These are phyloP conservation scores for Schoenoplectus triqueter DNA, from an alignment of 202 grass and related monocot species.

Conservation along the genomic window DNA sequence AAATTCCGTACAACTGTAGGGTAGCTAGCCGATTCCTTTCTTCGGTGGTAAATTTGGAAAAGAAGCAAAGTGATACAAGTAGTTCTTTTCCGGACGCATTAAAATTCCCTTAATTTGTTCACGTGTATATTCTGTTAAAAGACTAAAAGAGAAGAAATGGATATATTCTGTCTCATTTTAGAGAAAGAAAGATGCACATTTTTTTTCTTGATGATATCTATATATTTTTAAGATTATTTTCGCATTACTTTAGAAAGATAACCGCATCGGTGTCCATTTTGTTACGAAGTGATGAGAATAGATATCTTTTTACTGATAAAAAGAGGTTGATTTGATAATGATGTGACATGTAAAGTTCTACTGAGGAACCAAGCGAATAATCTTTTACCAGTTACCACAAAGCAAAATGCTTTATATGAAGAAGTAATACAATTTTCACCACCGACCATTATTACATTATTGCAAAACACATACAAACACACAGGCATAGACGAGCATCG, in stretches of 20 bases:
- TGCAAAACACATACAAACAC: background rate
- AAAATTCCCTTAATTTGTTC: background rate
- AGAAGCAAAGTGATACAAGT: background rate
- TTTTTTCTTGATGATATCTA: background rate
- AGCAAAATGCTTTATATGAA: background rate
- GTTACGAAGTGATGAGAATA: background rate
- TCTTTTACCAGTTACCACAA: background rate
- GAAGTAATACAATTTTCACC: background rate
- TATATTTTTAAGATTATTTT: conserved; percentile 7
- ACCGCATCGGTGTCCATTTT: background rate
- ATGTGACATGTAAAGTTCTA: background rate
- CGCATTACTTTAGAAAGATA: background rate
- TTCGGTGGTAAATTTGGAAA: background rate
- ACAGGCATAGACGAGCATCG: conserved; percentile 3
- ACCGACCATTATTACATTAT: conserved; percentile 14
- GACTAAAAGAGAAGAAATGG: too few relatives aligned
- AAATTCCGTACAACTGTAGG: background rate
- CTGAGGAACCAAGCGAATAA: conserved; percentile 20
- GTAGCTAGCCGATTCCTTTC: background rate
- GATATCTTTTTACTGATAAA: conserved; percentile 1
- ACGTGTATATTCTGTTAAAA: background rate
- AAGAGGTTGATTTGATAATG: conserved; percentile 1
- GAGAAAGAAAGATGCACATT: background rate
- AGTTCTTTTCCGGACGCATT: background rate
- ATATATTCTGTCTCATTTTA: background rate